phyloP scores from a whole-genome alignment of 148 eudicot species.

The Simmondsia chinensis region DNA sequence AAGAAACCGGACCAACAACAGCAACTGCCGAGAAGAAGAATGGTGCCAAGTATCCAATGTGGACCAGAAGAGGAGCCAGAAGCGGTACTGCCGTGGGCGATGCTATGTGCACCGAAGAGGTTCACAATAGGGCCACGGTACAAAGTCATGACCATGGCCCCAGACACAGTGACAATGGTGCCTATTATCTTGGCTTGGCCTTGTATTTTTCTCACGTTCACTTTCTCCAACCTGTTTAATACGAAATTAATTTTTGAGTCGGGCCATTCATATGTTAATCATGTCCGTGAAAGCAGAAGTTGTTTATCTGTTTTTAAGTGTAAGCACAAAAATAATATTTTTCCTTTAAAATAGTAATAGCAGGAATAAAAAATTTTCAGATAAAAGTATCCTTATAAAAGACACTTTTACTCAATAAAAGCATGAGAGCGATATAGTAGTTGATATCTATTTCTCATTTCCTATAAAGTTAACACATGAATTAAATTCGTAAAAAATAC shows the following conservation, averaged over 20 bases:
- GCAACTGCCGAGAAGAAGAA: slow-evolving; percentile 33
- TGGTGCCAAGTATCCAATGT: slow-evolving; percentile 46
- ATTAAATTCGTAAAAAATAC: too few relatives aligned
- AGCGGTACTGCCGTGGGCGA: slow-evolving; percentile 7
- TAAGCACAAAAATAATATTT: too few relatives aligned
- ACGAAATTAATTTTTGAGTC: neutral
- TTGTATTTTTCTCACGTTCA: slow-evolving; percentile 24
- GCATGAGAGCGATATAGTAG: too few relatives aligned
- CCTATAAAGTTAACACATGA: too few relatives aligned
- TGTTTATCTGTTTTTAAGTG: too few relatives aligned
- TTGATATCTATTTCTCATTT: too few relatives aligned
- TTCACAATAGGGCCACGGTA: slow-evolving; percentile 61
- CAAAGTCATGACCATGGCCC: slow-evolving; percentile 66
- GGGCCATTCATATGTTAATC: too few relatives aligned
- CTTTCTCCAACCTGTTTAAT: slow-evolving; percentile 42
- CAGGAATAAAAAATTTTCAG: too few relatives aligned
- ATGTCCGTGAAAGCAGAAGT: too few relatives aligned
- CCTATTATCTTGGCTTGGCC: slow-evolving; percentile 54
- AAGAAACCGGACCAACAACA: slow-evolving; percentile 55
- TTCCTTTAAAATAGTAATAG: too few relatives aligned
- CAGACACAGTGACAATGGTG: slow-evolving; percentile 39
- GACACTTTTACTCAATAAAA: too few relatives aligned
- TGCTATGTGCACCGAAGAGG: slow-evolving; percentile 20
- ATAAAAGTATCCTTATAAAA: too few relatives aligned
- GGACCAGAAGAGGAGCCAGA: slow-evolving; percentile 13